These are phyloP conservation scores for Didymella keratinophila DNA, from an alignment of 2,329 filamentous ascomycete species.

Conservation along the genomic window DNA sequence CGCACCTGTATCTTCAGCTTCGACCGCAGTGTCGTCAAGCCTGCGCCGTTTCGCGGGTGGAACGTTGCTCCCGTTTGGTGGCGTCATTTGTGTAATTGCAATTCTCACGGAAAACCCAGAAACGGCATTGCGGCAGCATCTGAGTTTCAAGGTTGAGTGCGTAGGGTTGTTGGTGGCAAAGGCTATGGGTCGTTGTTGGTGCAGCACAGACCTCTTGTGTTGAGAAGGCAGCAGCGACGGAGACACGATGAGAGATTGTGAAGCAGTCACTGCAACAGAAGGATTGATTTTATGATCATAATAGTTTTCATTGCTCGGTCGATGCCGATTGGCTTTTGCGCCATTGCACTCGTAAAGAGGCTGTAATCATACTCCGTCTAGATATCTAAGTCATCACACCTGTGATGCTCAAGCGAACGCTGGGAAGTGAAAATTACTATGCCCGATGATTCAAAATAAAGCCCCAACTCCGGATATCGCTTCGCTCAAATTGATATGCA, in stretches of 20 bases:
- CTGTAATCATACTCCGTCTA: conserved; percentile 44
- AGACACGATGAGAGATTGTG: not conserved
- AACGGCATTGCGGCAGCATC: not conserved
- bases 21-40: conserved; percentile 13
- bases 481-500: conserved; percentile 33
- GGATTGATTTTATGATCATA: too few relatives aligned
- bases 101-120: not conserved
- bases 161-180: not conserved
- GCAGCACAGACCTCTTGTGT: conserved; percentile 1
- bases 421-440: conserved; percentile 41
- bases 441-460: conserved; percentile 28
- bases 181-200: not conserved
- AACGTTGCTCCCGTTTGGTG: conserved; percentile 9
- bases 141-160: not conserved
- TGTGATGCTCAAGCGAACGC: conserved; percentile 40
- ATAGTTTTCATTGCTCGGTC: conserved; percentile 32
- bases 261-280: not conserved
- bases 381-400: conserved; percentile 30
- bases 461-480: conserved; percentile 47
- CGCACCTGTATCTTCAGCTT: conserved; percentile 4
- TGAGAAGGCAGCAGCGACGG: conserved; percentile 5
- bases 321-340: conserved; percentile 29
- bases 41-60: conserved; percentile 42
- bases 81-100: conserved; percentile 17
- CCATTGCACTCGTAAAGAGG: conserved; percentile 28